Conservation (phyloP, 2,329 filamentous ascomycete species). For the Fusarium temperatum region DNA sequence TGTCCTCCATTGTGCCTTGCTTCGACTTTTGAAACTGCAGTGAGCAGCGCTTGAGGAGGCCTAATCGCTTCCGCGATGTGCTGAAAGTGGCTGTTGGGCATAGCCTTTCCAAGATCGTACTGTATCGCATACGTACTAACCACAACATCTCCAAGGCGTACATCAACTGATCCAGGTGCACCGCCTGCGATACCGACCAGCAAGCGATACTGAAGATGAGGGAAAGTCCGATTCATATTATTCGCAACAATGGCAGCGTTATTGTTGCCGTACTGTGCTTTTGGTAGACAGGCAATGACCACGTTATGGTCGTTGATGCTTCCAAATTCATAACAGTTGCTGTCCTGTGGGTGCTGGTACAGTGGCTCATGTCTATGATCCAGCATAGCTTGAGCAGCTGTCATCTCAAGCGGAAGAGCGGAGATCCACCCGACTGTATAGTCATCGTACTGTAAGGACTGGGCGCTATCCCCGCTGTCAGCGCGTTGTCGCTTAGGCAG, state of each 20-base stretch:
- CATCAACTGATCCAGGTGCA: not conserved
- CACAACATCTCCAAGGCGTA: slow-evolving; percentile 41
- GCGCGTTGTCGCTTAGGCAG: not conserved
- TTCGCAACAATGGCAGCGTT: slow-evolving; percentile 40
- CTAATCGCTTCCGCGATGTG: not conserved
- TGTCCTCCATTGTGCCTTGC: not conserved
- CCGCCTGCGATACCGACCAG: slow-evolving; percentile 43
- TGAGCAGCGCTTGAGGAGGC: not conserved
- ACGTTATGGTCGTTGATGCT: slow-evolving; percentile 37
- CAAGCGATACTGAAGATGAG: not conserved
- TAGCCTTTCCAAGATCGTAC: slow-evolving; percentile 38
- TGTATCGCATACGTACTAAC: slow-evolving; percentile 39
- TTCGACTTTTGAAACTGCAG: slow-evolving; percentile 14
- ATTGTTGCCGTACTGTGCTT: slow-evolving; percentile 29
- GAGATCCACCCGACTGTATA: slow-evolving; percentile 48
- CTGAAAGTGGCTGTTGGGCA: not conserved
- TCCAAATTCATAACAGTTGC: slow-evolving; percentile 39
- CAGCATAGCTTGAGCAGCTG: slow-evolving; percentile 41
- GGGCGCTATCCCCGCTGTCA: not conserved
- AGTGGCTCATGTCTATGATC: slow-evolving; percentile 34
- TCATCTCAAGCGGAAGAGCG: slow-evolving; percentile 40
- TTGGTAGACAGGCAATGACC: slow-evolving; percentile 39
- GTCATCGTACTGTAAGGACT: not conserved
- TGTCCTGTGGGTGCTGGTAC: slow-evolving; percentile 8
- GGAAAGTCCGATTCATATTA: slow-evolving; percentile 53